Evolutionary conservation across 352 stramenopile genomes (phyloP), one percentile per base, ranked within the genome.

Genomic region (Phytophthora cajani): DNA sequence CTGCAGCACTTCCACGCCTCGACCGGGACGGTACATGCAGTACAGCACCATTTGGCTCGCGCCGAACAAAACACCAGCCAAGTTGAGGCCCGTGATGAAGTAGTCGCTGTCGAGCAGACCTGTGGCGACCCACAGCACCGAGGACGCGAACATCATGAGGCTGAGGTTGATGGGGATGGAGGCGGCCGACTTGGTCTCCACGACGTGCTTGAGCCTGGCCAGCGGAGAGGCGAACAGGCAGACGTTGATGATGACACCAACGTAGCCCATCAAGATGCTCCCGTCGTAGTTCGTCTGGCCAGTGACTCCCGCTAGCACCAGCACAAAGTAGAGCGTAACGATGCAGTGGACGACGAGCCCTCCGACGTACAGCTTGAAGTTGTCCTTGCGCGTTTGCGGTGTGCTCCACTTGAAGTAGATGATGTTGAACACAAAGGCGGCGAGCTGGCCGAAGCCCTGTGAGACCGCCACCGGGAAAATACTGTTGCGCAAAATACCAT

Each of bases 141-240:
- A 86, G 32, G 82, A 85, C 33, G 72, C n/a, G n/a, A 78, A 65
- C 19, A 79, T 81, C 44, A 80, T 83, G 14, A 79, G 23, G n/a
- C 79, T 76, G 59, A 90, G 79, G 33, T 76, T 67, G 47, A 90
- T 80, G 5, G 77, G 79, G 42, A 90, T 86, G 11, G 78, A 85
- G 25, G 57, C 44, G 16, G 74, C 69, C 6, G 72, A 80, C 60
- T 85, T 84, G 52, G 68, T 80, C 17, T 60, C 32, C 11, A 89
- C 19, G 11, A 90, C 84, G 7, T 74, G 61, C 47, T 64, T 67
- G 17, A 90, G 55, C 0, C 67, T 83, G 51, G 54, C 74, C 17
- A 92, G 73, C 2, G 84, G 81, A 0, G 84, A 88, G 27, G 72
- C 69, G 47, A 87, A 91, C 33, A 90, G 58, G 17, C 85, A 54